Evolutionary conservation across 495 filamentous ascomycete species (phyloP).

Genomic region (Gamarada debralockiae): DNA sequence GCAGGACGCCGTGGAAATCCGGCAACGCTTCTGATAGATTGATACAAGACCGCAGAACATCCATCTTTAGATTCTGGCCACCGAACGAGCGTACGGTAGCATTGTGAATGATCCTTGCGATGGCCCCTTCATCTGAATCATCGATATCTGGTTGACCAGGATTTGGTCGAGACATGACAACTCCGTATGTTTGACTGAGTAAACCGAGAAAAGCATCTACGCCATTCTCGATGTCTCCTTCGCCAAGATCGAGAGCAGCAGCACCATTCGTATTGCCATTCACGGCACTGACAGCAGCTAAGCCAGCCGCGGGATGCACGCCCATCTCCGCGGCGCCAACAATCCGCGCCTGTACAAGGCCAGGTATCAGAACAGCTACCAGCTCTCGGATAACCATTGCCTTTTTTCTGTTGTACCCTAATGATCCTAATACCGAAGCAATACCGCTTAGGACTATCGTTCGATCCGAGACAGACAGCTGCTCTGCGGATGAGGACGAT

Average conservation of each 20-base stretch:
- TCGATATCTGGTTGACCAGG: conserved; percentile 19
- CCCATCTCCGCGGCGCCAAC: conserved; percentile 91
- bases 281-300: conserved; percentile 56
- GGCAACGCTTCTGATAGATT: conserved; percentile 91
- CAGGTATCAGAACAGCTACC: conserved; percentile 75
- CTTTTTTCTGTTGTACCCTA: conserved; percentile 82
- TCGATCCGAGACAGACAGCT: conserved; percentile 65
- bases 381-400: conserved; percentile 82
- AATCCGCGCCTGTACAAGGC: conserved; percentile 87
- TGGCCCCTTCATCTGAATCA: conserved; percentile 43
- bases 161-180: conserved; percentile 34
- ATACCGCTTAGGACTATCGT: conserved; percentile 79
- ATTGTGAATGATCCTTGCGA: conserved; percentile 48
- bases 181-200: conserved; percentile 45
- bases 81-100: conserved; percentile 57
- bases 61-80: conserved; percentile 68
- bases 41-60: conserved; percentile 79
- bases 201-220: conserved; percentile 50
- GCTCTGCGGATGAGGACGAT: conserved; percentile 49
- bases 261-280: conserved; percentile 44
- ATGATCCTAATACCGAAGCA: conserved; percentile 68
- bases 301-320: conserved; percentile 85
- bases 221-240: conserved; percentile 72
- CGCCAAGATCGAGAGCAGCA: conserved; percentile 68
- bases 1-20: conserved; percentile 82